Conservation (phyloP, 2,329 filamentous ascomycete species). For the Amylocarpus encephaloides region DNA sequence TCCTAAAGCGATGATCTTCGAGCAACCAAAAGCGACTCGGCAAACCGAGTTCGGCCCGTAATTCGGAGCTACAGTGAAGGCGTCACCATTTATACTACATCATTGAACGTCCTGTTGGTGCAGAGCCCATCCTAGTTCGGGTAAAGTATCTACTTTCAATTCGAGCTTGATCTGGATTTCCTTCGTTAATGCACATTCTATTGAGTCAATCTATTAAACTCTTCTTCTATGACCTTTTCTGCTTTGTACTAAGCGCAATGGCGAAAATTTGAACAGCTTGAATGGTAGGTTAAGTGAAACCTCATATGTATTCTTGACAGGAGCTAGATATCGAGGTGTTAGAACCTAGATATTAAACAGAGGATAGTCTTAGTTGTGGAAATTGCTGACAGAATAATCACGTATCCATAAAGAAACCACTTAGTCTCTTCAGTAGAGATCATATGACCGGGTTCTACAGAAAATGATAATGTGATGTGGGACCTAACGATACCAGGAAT, state of each 20-base stretch:
- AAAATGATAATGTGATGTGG: constrained; percentile 53
- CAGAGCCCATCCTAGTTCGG: too few relatives aligned
- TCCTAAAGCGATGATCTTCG: too few relatives aligned
- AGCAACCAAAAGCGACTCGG: too few relatives aligned
- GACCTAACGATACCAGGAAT: constrained; percentile 49
- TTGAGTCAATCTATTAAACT: neutral
- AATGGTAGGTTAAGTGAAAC: neutral
- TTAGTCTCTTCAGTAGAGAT: constrained; percentile 48
- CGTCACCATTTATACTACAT: too few relatives aligned
- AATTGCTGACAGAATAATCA: neutral
- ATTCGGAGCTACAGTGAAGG: too few relatives aligned
- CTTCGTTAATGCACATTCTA: neutral
- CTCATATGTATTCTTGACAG: neutral
- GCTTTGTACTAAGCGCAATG: neutral
- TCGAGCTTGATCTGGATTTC: too few relatives aligned
- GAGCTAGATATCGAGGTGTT: neutral
- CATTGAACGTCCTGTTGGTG: too few relatives aligned
- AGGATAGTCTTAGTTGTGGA: neutral
- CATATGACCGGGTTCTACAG: constrained; percentile 56
- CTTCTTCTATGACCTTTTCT: neutral
- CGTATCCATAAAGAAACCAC: constrained; percentile 52
- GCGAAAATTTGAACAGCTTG: neutral
- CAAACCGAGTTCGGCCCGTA: too few relatives aligned
- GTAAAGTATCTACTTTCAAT: too few relatives aligned
- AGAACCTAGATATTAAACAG: neutral